These are phyloP conservation scores for Sphagnum magellanicum DNA, from an alignment of 228 moss, liverwort and hornwort genomes.

Conservation along the genomic window DNA sequence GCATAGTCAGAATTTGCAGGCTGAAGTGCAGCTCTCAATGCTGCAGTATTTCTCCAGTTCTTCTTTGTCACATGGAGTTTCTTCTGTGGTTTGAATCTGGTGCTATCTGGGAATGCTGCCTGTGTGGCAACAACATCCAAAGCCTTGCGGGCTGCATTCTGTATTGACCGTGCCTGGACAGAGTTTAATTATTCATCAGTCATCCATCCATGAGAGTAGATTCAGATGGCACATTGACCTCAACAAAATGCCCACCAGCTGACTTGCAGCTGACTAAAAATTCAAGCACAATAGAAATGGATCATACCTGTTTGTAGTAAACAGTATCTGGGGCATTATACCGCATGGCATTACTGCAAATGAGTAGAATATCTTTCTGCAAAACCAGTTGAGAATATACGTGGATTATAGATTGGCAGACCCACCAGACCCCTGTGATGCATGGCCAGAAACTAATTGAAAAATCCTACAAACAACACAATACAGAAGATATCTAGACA, in stretches of 20 bases:
- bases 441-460: too few species aligned
- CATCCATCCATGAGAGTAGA: not conserved
- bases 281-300: not conserved
- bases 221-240: not conserved
- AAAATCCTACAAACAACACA: too few species aligned
- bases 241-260: not conserved
- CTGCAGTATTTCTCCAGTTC: slow-evolving; percentile 19
- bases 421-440: too few species aligned
- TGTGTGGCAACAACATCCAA: slow-evolving; percentile 24
- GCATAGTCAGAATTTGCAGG: slow-evolving; percentile 26
- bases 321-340: slow-evolving; percentile 54
- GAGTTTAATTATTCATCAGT: not conserved
- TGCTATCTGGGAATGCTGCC: slow-evolving; percentile 15
- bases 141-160: slow-evolving; percentile 37
- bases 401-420: too few species aligned
- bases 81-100: slow-evolving; percentile 27
- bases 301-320: slow-evolving; percentile 42
- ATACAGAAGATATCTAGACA: too few species aligned
- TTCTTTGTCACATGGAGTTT: slow-evolving; percentile 25
- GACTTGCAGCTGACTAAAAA: not conserved
- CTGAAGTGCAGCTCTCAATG: slow-evolving; percentile 26
- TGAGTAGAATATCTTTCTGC: slow-evolving; percentile 43
- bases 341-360: slow-evolving; percentile 55
- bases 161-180: slow-evolving; percentile 42
- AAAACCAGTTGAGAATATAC: not conserved